A percentile compares a stretch with the other conserved stretches of the same genome.
Evolutionary conservation across 2,329 filamentous ascomycete genomes (phyloP).

Genomic region (Fusarium sp.): DNA sequence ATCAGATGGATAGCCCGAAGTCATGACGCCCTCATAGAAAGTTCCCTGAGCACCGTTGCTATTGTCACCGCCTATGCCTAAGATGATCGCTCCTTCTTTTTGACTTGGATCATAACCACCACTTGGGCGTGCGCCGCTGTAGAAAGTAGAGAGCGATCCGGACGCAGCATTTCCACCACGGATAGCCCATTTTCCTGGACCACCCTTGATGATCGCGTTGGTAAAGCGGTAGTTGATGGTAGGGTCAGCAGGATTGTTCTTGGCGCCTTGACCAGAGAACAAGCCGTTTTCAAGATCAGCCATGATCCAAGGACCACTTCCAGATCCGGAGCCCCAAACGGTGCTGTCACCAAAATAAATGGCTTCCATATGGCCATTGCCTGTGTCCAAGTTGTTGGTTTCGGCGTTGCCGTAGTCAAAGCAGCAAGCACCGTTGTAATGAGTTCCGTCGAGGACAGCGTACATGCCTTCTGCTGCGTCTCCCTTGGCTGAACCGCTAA

Average conservation of each 20-base stretch:
- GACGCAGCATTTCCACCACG: slow-evolving; percentile 30
- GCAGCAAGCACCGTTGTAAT: slow-evolving; percentile 31
- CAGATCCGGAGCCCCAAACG: slow-evolving; percentile 69
- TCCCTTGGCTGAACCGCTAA: slow-evolving; percentile 20
- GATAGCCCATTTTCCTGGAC: slow-evolving; percentile 22
- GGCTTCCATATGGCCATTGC: slow-evolving; percentile 77
- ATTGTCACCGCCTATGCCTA: slow-evolving; percentile 31
- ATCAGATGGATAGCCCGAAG: slow-evolving; percentile 26
- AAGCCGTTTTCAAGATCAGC: slow-evolving; percentile 78
- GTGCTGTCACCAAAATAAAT: slow-evolving; percentile 74
- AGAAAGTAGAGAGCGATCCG: slow-evolving; percentile 18
- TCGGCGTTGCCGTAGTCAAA: slow-evolving; percentile 53
- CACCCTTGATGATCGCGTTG: slow-evolving; percentile 19
- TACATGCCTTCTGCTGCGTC: slow-evolving; percentile 27
- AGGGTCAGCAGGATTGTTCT: slow-evolving; percentile 26
- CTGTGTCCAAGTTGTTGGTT: slow-evolving; percentile 66
- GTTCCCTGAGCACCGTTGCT: slow-evolving; percentile 24
- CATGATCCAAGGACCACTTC: slow-evolving; percentile 77
- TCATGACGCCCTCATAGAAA: slow-evolving; percentile 28
- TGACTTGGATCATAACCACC: slow-evolving; percentile 32
- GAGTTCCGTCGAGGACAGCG: slow-evolving; percentile 34
- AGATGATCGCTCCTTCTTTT: slow-evolving; percentile 22
- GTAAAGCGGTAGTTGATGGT: slow-evolving; percentile 14
- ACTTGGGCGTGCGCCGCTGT: slow-evolving; percentile 21
- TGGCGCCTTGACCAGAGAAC: slow-evolving; percentile 65